A percentile compares a stretch with the other conserved stretches of the same genome.
These are phyloP conservation scores for Trichomonas gallinae DNA, from an alignment of 208 protist species.

Conservation along the genomic window DNA sequence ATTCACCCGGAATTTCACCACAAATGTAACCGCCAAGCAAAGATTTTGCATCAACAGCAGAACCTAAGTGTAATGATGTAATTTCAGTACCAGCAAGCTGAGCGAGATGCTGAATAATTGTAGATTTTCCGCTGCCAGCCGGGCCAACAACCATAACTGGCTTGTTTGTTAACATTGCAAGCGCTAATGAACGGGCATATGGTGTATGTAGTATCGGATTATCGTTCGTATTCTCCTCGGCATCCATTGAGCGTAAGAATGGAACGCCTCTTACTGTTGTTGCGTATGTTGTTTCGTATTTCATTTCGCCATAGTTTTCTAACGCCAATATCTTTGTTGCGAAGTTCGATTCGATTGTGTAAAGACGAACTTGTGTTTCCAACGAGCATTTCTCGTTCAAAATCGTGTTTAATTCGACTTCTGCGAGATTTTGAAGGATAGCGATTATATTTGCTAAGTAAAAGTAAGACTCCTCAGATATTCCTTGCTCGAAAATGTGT, in stretches of 20 bases:
- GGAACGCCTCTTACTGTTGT: neutral
- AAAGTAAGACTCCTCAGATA: neutral
- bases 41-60: slow-evolving; percentile 91
- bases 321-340: neutral
- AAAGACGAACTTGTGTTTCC: neutral
- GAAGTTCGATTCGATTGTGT: neutral
- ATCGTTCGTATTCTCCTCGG: neutral
- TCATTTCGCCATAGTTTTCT: neutral
- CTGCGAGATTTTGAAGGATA: neutral
- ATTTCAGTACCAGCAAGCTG: neutral
- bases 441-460: neutral
- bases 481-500: neutral
- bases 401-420: neutral
- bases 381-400: neutral
- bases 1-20: slow-evolving; percentile 85
- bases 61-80: slow-evolving; percentile 58
- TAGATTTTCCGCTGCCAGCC: slow-evolving; percentile 29
- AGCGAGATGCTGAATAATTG: slow-evolving; percentile 28
- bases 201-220: neutral
- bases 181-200: neutral
- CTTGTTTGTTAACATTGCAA: neutral
- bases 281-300: neutral
- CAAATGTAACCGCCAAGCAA: slow-evolving; percentile 94
- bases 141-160: slow-evolving; percentile 33
- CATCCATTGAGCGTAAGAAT: neutral